Evolutionary conservation across 352 stramenopile genomes (phyloP), one percentile per base, ranked within the genome.

Genomic region (Phytophthora podocarpi): DNA sequence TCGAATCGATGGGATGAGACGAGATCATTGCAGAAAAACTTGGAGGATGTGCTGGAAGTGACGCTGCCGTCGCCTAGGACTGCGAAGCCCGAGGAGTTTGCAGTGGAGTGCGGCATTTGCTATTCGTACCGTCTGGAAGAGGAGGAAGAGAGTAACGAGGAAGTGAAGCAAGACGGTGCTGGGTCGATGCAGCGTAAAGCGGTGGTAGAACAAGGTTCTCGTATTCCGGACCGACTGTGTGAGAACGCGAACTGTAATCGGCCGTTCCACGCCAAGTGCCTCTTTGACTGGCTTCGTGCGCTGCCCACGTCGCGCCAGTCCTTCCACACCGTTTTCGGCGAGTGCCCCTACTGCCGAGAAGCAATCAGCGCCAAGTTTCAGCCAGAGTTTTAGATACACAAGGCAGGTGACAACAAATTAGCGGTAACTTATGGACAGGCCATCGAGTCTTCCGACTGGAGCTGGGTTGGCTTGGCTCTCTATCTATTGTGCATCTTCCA

Each of bases 321-420:
- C 16, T 97, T 96, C 57, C 88, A 90, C 65, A 96, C 85, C 1
- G 84, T 96, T 35, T 97, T 97, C 59, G 91, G 90, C 15, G 76
- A 93, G 52, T 97, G 91, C 43, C 91, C 90, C 2, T 97, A 97
- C 67, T 97, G 90, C 58, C 78, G 87, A 23, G 90, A 95, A 57
- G 70, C 81, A 20, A 97, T 97, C 36, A 92, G 82, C 57, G 82
- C 87, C 51, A 92, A 89, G 51, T 83, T 87, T 28, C 42, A 85
- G 15, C 47, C 64, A 18, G 72, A 71, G 1, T 52, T 42, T 37
- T 74, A 74, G 35, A 45, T 12, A 37, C 10, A 46, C 18, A 27
- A 34, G 4, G 7, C 40, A 27, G 12, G 39, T 21, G 35, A 62
- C 37, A 62, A 63, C 31, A 51, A 42, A 68, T 63, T 59, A 61